Percentiles rank a stretch among this genome's conserved stretches.
These are phyloP conservation scores for Ceratocystis albifundus DNA, from an alignment of 2,329 filamentous ascomycete species.

Conservation along the genomic window DNA sequence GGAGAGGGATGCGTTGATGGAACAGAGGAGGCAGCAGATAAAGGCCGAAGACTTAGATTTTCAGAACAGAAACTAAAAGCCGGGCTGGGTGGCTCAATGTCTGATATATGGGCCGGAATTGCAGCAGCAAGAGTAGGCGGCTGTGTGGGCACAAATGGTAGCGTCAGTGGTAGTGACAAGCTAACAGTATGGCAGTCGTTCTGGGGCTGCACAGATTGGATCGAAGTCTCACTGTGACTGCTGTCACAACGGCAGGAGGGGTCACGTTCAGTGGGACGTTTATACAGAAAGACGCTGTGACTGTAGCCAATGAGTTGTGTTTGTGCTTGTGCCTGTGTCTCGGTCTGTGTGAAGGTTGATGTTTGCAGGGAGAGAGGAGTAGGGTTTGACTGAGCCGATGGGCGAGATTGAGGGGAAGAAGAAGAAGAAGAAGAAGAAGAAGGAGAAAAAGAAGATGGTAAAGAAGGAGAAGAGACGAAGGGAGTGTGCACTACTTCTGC, in stretches of 20 bases:
- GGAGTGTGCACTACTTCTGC: neutral
- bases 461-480: neutral
- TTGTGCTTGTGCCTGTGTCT: constrained; percentile 18
- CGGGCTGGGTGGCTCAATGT: constrained; percentile 17
- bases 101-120: neutral
- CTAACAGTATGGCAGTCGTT: neutral
- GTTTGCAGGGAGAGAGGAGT: neutral
- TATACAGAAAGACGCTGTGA: neutral
- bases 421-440: neutral
- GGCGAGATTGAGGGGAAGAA: neutral
- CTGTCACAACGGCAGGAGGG: constrained; percentile 6
- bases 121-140: neutral
- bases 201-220: constrained; percentile 11
- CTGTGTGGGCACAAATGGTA: neutral
- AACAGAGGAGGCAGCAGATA: neutral
- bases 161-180: neutral
- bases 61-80: constrained; percentile 21
- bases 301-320: constrained; percentile 3
- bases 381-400: neutral
- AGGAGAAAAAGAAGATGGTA: neutral
- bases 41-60: constrained; percentile 11
- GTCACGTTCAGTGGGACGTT: constrained; percentile 3
- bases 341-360: constrained; percentile 8
- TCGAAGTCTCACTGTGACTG: constrained; percentile 11
- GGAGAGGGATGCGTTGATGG: constrained; percentile 7